Percentiles rank a stretch among this genome's conserved stretches.
Evolutionary conservation across 2,329 filamentous ascomycete species (phyloP).

Genomic region (Didymella pinodella): DNA sequence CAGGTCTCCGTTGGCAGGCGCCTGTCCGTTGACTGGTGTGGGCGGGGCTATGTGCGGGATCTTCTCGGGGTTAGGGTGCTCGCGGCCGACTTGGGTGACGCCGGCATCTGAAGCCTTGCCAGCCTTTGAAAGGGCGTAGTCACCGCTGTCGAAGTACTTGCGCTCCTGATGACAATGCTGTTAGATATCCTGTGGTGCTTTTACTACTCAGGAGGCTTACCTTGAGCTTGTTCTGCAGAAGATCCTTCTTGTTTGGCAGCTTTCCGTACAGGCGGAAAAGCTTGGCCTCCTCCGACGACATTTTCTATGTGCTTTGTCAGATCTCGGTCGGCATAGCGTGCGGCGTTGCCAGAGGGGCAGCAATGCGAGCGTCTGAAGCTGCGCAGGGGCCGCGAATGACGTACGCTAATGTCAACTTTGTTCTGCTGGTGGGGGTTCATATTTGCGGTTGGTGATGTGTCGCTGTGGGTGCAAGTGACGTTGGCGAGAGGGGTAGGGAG

Average conservation of each 20-base stretch:
- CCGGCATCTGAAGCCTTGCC: constrained; percentile 95
- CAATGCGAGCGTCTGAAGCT: constrained; percentile 14
- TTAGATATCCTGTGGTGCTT: not conserved
- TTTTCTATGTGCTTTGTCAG: constrained; percentile 67
- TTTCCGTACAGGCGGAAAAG: constrained; percentile 98
- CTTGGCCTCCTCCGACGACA: constrained; percentile 93
- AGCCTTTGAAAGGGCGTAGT: constrained; percentile 96
- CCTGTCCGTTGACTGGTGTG: constrained; percentile 52
- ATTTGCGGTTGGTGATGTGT: constrained; percentile 30
- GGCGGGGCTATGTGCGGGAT: constrained; percentile 87
- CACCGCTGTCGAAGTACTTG: constrained; percentile 95
- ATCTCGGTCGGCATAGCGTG: constrained; percentile 6
- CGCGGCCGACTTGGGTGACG: constrained; percentile 89
- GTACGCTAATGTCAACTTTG: constrained; percentile 94
- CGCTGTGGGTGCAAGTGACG: constrained; percentile 27
- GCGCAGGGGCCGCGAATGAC: constrained; percentile 52
- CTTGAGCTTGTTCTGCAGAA: constrained; percentile 97
- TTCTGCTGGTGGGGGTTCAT: constrained; percentile 99
- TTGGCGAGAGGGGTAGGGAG: constrained; percentile 20
- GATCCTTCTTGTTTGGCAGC: constrained; percentile 92
- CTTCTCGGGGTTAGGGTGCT: constrained; percentile 94
- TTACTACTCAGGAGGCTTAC: constrained; percentile 47
- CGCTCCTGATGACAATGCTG: constrained; percentile 68
- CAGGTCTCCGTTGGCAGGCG: constrained; percentile 42
- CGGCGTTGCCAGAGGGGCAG: constrained; percentile 11